phyloP scores from a whole-genome alignment of 305 asterid species.

The Fraxinus platypoda region DNA sequence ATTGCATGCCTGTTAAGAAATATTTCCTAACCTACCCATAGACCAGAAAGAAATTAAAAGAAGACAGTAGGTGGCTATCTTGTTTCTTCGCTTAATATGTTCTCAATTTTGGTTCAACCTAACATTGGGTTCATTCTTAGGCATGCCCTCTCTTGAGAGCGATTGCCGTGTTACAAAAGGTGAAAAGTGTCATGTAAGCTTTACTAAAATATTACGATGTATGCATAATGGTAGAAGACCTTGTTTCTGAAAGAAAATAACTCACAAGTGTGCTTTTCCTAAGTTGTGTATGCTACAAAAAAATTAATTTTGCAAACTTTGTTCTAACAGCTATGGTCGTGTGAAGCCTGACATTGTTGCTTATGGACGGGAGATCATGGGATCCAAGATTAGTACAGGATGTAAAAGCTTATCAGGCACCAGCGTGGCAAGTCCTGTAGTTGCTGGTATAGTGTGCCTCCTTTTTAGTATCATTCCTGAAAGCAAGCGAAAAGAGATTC shows the following conservation, averaged over 20 bases:
- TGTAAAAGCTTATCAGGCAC: slow-evolving; percentile 99
- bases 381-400: slow-evolving; percentile 96
- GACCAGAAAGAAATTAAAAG: background rate
- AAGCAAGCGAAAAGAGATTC: slow-evolving; percentile 64
- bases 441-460: slow-evolving; percentile 97
- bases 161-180: background rate
- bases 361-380: slow-evolving; percentile 96
- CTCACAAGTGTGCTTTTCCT: background rate
- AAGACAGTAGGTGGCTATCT: background rate
- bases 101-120: background rate
- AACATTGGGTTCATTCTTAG: background rate
- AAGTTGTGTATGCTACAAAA: slow-evolving; percentile 15
- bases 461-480: slow-evolving; percentile 89
- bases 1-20: too few species aligned
- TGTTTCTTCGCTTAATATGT: background rate
- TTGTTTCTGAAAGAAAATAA: background rate
- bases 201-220: background rate
- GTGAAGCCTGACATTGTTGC: slow-evolving; percentile 99
- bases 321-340: slow-evolving; percentile 80
- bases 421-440: slow-evolving; percentile 99
- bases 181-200: background rate
- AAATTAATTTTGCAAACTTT: slow-evolving; percentile 21
- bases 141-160: background rate
- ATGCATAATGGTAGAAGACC: background rate
- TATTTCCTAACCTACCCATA: background rate